These are phyloP conservation scores for Calonectria montana DNA, from an alignment of 2,329 filamentous ascomycete species.

Conservation along the genomic window DNA sequence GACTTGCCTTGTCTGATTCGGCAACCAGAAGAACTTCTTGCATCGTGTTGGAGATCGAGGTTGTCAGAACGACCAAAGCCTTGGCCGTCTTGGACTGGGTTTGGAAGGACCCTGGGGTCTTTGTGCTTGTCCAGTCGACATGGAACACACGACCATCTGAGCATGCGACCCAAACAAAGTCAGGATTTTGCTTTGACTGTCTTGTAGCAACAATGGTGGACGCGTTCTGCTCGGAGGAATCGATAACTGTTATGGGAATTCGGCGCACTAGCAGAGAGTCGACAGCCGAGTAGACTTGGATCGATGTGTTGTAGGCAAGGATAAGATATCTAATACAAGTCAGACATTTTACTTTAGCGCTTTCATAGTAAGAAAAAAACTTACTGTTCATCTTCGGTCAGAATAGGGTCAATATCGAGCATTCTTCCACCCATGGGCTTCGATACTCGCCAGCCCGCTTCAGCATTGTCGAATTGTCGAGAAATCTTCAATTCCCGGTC, in stretches of 20 bases:
- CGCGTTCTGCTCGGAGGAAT: conserved; percentile 39
- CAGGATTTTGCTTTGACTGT: conserved; percentile 52
- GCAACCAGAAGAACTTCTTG: conserved; percentile 61
- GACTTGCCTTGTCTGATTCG: conserved; percentile 52
- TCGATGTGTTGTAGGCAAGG: conserved; percentile 76
- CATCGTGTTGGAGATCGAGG: conserved; percentile 47
- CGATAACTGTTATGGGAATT: conserved; percentile 63
- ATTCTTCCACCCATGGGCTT: conserved; percentile 74
- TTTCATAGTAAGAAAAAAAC: conserved; percentile 33
- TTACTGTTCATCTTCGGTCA: conserved; percentile 71
- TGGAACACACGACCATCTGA: conserved; percentile 68
- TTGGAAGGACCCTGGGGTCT: conserved; percentile 55
- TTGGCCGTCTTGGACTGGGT: conserved; percentile 56
- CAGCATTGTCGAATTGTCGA: conserved; percentile 44
- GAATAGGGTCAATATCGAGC: conserved; percentile 72
- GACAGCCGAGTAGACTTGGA: conserved; percentile 83
- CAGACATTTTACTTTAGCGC: conserved; percentile 13
- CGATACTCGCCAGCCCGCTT: conserved; percentile 68
- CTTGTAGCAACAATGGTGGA: conserved; percentile 56
- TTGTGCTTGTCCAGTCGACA: conserved; percentile 66
- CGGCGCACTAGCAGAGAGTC: conserved; percentile 85
- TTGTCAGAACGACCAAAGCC: conserved; percentile 57
- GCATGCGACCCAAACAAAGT: conserved; percentile 70
- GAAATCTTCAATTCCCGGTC: conserved; percentile 40
- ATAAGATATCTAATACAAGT: conserved; percentile 72